Evolutionary conservation across 2,329 filamentous ascomycete genomes (phyloP), one percentile per base, ranked within the genome.

Genomic region (Exophiala lecanii-corni): DNA sequence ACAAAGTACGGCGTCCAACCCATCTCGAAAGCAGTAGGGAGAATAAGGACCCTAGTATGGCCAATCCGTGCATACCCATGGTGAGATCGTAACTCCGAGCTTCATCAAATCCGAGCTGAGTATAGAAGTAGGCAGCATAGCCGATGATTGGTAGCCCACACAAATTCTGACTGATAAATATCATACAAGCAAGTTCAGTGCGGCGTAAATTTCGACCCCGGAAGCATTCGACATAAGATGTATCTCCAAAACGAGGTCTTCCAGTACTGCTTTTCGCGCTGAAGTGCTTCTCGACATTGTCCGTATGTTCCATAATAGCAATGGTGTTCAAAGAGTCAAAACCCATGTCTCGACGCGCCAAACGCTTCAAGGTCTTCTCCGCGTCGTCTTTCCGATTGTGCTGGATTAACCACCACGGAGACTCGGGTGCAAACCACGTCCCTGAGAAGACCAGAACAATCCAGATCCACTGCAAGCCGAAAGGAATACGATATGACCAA

Each of bases 21-120:
- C 53, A 52, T 2, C 47, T 41, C 59, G 69, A 63, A 7, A 66
- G 41, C 9, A 60, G 56, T 74, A 74, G 78, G 4, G 74, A 74
- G 1, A 63, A 59, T 2, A 69, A 58, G 0, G 71, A 75, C 3
- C 74, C 74, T 9, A 75, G 57, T 30, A 73, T 66, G 6, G 70
- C 74, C 57, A 85, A 79, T 35, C 70, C 77, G 48, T 82, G 82
- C 59, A 81, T 74, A 31, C 79, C 81, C 39, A 84, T 66, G n/a
- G 74, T 71, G 13, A 35, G 17, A 10, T 17, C 19, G 44, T 68
- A 69, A 0, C 66, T 57, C 31, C 62, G 50, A 9, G 39, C 32
- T 17, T 19, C 21, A 18, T 34, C 33, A 13, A 70, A 52, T 1
- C 68, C 67, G 9, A 68, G 60, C 37, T 59, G 57, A 35, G 60